Evolutionary conservation across 2,329 filamentous ascomycete species (phyloP).

Genomic region (Calonectria naviculata): DNA sequence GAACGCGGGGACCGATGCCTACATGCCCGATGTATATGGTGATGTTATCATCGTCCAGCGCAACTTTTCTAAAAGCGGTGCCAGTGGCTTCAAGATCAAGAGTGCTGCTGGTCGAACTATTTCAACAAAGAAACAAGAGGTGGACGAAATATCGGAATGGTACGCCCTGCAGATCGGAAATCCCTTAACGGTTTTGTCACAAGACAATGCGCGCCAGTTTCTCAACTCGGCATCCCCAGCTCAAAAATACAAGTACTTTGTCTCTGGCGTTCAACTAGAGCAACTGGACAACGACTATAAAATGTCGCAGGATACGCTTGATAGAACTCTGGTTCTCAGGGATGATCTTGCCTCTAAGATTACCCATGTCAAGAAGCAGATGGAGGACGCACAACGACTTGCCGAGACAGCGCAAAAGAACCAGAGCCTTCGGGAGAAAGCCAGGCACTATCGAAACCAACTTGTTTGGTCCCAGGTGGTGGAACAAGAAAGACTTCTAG

Average conservation of each 20-base stretch:
- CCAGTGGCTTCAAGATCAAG: slow-evolving; percentile 89
- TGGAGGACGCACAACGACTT: slow-evolving; percentile 71
- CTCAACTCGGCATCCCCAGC: slow-evolving; percentile 84
- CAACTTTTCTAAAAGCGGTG: slow-evolving; percentile 80
- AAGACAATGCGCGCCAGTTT: slow-evolving; percentile 95
- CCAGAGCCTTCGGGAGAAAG: slow-evolving; percentile 70
- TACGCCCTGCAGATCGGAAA: slow-evolving; percentile 97
- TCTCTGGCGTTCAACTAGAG: slow-evolving; percentile 93
- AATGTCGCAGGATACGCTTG: slow-evolving; percentile 81
- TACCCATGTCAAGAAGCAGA: slow-evolving; percentile 50
- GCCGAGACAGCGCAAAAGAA: slow-evolving; percentile 75
- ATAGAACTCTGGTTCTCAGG: slow-evolving; percentile 64
- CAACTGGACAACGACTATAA: slow-evolving; percentile 92
- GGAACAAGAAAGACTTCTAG: slow-evolving; percentile 72
- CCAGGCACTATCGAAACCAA: slow-evolving; percentile 71
- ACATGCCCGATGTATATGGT: slow-evolving; percentile 84
- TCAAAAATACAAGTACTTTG: slow-evolving; percentile 96
- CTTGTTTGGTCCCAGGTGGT: slow-evolving; percentile 90
- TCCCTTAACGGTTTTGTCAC: slow-evolving; percentile 93
- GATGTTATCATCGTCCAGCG: slow-evolving; percentile 91
- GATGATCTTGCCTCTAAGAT: slow-evolving; percentile 50
- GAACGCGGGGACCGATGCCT: slow-evolving; percentile 88
- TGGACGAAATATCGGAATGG: slow-evolving; percentile 94
- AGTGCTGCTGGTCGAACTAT: slow-evolving; percentile 75
- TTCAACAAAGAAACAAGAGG: slow-evolving; percentile 85